These are phyloP conservation scores for Mychonastes homosphaera DNA, from an alignment of 139 green algal genomes.

Conservation along the genomic window DNA sequence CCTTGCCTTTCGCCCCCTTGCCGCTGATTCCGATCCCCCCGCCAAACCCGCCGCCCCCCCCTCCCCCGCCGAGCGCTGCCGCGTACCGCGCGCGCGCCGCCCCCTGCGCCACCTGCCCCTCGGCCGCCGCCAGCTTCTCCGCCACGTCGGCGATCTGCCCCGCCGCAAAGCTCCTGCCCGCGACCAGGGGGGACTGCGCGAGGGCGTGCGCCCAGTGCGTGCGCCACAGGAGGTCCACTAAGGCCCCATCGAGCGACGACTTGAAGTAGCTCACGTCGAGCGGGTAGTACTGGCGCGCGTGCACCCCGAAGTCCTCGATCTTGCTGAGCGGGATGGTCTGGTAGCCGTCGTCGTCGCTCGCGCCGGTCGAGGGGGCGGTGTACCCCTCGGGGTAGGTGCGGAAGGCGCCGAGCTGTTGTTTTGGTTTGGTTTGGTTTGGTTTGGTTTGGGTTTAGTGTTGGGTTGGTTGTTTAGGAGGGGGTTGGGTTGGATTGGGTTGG, in stretches of 20 bases:
- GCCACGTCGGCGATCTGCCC: conserved; percentile 80
- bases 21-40: too few relatives aligned
- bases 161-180: conserved; percentile 59
- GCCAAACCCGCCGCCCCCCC: too few relatives aligned
- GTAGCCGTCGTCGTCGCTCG: conserved; percentile 87
- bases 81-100: conserved; percentile 16
- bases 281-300: conserved; percentile 63
- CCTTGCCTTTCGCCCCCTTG: conserved; percentile 27
- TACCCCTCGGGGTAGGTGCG: conserved; percentile 68
- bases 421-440: too few relatives aligned
- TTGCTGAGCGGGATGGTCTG: conserved; percentile 96
- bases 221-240: conserved; percentile 88
- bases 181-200: conserved; percentile 61
- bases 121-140: conserved; percentile 76
- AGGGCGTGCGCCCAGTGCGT: conserved; percentile 95
- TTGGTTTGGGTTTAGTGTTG: too few relatives aligned
- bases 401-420: too few relatives aligned
- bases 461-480: too few relatives aligned
- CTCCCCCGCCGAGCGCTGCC: too few relatives aligned
- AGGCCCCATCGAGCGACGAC: conserved; percentile 61
- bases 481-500: too few relatives aligned
- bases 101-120: conserved; percentile 12
- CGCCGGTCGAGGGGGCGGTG: conserved; percentile 70
- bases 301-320: conserved; percentile 95
- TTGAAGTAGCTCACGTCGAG: conserved; percentile 93